A percentile compares a stretch with the other conserved stretches of the same genome.
Evolutionary conservation across 768 basidiomycete species (phyloP).

Genomic region (Phaffia australis): DNA sequence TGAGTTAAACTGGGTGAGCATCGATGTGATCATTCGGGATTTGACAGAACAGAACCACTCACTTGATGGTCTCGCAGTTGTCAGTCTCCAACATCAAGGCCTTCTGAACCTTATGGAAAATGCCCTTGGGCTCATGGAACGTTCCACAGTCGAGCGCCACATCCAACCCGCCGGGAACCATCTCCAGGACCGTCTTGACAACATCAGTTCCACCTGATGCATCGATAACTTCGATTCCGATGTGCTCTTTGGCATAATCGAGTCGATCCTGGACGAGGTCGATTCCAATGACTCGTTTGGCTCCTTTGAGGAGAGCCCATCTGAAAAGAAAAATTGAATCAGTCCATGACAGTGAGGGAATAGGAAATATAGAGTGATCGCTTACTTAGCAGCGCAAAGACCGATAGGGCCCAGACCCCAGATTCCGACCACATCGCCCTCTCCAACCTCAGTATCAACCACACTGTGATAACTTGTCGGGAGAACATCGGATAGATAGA

Average conservation of each 20-base stretch:
- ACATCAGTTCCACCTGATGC: conserved; percentile 48
- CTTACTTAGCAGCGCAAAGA: conserved; percentile 1
- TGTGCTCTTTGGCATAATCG: conserved; percentile 43
- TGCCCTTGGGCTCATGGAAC: conserved; percentile 60
- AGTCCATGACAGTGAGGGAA: conserved; percentile 46
- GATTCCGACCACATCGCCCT: conserved; percentile 59
- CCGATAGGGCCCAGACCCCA: conserved; percentile 43
- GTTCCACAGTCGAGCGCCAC: conserved; percentile 35
- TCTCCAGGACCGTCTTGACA: conserved; percentile 49
- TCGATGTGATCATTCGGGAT: not conserved
- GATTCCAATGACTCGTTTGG: conserved; percentile 58
- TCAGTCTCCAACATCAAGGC: conserved; percentile 64
- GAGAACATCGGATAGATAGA: conserved; percentile 45
- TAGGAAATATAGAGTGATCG: not conserved
- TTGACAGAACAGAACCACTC: conserved; percentile 34
- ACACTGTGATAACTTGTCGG: conserved; percentile 65
- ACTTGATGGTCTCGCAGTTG: conserved; percentile 52
- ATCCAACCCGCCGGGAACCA: conserved; percentile 53
- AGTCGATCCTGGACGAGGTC: conserved; percentile 51
- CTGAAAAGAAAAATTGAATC: conserved; percentile 46
- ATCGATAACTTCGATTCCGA: conserved; percentile 49
- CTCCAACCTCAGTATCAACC: conserved; percentile 59
- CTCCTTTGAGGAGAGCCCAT: conserved; percentile 59
- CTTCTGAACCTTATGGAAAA: conserved; percentile 58
- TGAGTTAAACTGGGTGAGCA: no score